phyloP scores from a whole-genome alignment of 257 asterid species.

The Misopates orontium region DNA sequence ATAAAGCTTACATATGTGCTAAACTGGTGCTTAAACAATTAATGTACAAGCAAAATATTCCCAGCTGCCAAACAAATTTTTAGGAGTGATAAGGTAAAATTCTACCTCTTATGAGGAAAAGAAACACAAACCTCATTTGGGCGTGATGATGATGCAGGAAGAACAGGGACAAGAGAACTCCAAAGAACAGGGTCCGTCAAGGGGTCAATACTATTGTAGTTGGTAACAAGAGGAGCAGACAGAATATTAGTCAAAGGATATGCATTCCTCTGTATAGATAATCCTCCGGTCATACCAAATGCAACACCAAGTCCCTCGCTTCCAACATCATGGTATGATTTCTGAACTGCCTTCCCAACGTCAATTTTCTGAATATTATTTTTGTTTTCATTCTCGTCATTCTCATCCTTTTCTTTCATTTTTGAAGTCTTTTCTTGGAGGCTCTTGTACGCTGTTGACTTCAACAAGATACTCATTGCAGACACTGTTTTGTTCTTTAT shows the following conservation, averaged over 20 bases:
- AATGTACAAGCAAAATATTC: too few species aligned
- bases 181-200: constrained; percentile 81
- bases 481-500: constrained; percentile 58
- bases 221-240: constrained; percentile 81
- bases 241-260: constrained; percentile 66
- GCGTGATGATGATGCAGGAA: constrained; percentile 81
- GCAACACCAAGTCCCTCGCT: constrained; percentile 58
- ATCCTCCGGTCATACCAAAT: constrained; percentile 62
- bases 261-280: constrained; percentile 55
- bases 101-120: constrained; percentile 1
- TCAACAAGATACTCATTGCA: constrained; percentile 75
- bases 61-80: background rate
- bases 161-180: constrained; percentile 72
- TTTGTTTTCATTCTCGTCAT: constrained; percentile 78
- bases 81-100: background rate
- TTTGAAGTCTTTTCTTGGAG: constrained; percentile 71
- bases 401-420: constrained; percentile 63
- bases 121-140: constrained; percentile 62
- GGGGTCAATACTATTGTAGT: constrained; percentile 66
- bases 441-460: constrained; percentile 77
- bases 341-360: constrained; percentile 62
- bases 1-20: background rate
- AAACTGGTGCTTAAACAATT: constrained; percentile 2
- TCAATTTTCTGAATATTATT: constrained; percentile 47
- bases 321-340: constrained; percentile 56